These are phyloP conservation scores for Neofusicoccum umdonicola DNA, from an alignment of 2,329 filamentous ascomycete genomes.

Conservation along the genomic window DNA sequence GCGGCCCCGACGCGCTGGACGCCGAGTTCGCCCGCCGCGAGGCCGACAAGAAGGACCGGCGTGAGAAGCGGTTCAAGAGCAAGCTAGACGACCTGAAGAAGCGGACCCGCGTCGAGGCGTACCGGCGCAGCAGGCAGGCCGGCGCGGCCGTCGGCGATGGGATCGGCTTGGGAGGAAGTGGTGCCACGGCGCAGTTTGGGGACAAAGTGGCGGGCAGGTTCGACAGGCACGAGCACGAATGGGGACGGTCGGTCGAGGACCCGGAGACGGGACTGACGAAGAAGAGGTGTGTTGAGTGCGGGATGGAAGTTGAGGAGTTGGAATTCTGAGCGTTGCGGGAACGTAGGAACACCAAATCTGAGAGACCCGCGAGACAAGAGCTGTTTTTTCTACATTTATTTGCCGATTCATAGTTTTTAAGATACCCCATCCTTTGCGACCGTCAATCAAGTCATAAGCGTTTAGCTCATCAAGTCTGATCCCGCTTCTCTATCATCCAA, in stretches of 20 bases:
- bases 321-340: conserved; percentile 47
- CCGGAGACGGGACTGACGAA: conserved; percentile 69
- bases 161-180: conserved; percentile 42
- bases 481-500: too few species aligned
- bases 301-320: conserved; percentile 66
- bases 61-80: conserved; percentile 87
- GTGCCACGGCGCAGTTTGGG: conserved; percentile 66
- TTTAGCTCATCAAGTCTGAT: too few species aligned
- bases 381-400: too few species aligned
- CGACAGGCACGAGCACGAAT: conserved; percentile 84
- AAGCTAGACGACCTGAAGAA: conserved; percentile 90
- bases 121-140: conserved; percentile 54
- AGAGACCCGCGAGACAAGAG: too few species aligned
- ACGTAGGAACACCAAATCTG: too few species aligned
- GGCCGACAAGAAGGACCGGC: conserved; percentile 75
- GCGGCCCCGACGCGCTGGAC: conserved; percentile 78
- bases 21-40: conserved; percentile 82
- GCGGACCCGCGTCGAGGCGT: conserved; percentile 87
- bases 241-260: conserved; percentile 61
- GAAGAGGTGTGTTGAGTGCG: conserved; percentile 69
- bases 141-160: conserved; percentile 37
- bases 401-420: too few species aligned
- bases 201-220: conserved; percentile 64
- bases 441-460: too few species aligned
- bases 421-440: too few species aligned